Base-by-base conservation (phyloP, 306 rosid genomes). In the Lithocarpus polystachyus region DNA sequence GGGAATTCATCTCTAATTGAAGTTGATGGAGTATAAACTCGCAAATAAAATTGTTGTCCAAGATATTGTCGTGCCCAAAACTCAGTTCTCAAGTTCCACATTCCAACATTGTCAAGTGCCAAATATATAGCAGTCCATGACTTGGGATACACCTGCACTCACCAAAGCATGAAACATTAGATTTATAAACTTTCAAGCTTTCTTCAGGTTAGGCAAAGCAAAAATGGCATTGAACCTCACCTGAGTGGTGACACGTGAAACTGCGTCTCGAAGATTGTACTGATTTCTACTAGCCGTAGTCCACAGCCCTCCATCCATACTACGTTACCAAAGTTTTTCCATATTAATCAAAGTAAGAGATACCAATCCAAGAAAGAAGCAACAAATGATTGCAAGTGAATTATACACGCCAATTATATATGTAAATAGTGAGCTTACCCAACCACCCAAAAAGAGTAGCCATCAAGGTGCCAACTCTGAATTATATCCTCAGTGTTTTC, bases 301-400 rank as follows among this genome's bases (percentile, higher is more conserved):
- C 99, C 99, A 93, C 40, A 87, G 85, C 54, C 99, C 99, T 81
- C 99, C 99, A 72, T 96, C 98, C 99, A 96, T 90, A 40, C 99
- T 95, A 75, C 86, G 76, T n/a, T 53, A 48, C 28, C 45, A n/a
- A 22, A 17, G 45, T 74, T 54, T 35, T 68, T 35, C 14, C 26
- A 75, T 48, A 52, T 69, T 17, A n/a, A 26, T 22, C 13, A 8
- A 74, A 17, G 54, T 76, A 15, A 67, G 53, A 11, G 33, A 8
- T 57, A 14, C 8, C 19, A 55, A 10, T 13, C 12, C 33, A 45
- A 19, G n/a, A 24, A 69, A 56, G 26, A 18, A 0, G 18, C 60
- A 19, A 64, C 51, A 53, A 48, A 55, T n/a, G 68, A 22, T 73
- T 81, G 64, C 24, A 51, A 23, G 17, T 75, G 59, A 51, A 48